Percentiles rank a stretch among this genome's conserved stretches.
These are phyloP conservation scores for Rutstroemia sp. DNA, from an alignment of 2,329 filamentous ascomycete genomes.

Conservation along the genomic window DNA sequence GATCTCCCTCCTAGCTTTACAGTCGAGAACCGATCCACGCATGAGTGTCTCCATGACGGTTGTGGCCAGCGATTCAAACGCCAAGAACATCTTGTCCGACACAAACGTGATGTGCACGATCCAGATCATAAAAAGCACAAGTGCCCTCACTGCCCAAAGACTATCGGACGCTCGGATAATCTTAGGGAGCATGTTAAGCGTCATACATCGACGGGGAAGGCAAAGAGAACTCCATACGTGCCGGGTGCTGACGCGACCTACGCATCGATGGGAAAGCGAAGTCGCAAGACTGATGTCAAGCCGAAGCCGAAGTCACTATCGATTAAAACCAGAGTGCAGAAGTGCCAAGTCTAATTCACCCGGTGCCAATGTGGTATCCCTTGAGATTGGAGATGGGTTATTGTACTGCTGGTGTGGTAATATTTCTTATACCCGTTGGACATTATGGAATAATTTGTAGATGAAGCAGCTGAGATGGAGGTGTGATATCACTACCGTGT, in stretches of 20 bases:
- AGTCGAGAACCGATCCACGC: constrained; percentile 32
- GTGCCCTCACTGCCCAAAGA: constrained; percentile 19
- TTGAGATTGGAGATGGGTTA: background rate
- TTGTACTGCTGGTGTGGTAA: background rate
- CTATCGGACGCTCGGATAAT: constrained; percentile 23
- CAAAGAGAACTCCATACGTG: constrained; percentile 10
- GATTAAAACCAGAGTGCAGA: background rate
- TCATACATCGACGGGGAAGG: constrained; percentile 12
- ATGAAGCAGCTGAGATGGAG: background rate
- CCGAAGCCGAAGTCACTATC: background rate
- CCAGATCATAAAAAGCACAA: background rate
- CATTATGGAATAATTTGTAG: background rate
- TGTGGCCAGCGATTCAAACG: constrained; percentile 40
- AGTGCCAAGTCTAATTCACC: background rate
- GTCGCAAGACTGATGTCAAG: background rate
- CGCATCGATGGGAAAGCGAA: background rate
- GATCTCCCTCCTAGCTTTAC: constrained; percentile 3
- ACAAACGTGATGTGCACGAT: constrained; percentile 36
- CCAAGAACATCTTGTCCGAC: constrained; percentile 41
- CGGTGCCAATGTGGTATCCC: background rate
- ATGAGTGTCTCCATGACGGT: constrained; percentile 35
- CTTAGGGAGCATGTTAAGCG: constrained; percentile 18
- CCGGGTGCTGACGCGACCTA: background rate
- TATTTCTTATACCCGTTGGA: background rate
- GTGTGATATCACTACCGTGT: background rate